phyloP scores from a whole-genome alignment of 805 yeast species.

The Metschnikowia amazonensis region DNA sequence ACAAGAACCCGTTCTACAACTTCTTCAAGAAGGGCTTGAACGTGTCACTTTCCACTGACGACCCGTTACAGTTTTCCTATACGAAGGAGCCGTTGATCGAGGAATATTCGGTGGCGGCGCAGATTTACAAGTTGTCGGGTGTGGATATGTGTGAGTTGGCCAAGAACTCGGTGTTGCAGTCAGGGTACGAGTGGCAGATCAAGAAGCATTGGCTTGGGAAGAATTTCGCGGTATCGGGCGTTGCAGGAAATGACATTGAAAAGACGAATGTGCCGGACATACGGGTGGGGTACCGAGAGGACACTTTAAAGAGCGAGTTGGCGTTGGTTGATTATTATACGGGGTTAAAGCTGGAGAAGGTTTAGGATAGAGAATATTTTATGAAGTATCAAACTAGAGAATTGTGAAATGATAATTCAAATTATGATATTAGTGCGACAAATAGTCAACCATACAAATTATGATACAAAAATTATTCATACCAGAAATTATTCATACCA shows the following conservation, averaged over 20 bases:
- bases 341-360: conserved; percentile 9
- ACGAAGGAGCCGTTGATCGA: conserved; percentile 97
- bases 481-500: too few species aligned
- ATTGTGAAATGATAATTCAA: too few species aligned
- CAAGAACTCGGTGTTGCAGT: conserved; percentile 82
- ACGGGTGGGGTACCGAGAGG: conserved; percentile 78
- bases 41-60: conserved; percentile 93
- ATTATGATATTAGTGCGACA: too few species aligned
- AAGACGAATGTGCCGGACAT: conserved; percentile 94
- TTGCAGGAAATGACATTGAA: conserved; percentile 83
- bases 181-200: conserved; percentile 86
- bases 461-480: too few species aligned
- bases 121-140: conserved; percentile 86
- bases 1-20: conserved; percentile 90
- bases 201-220: conserved; percentile 93
- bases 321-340: conserved; percentile 64
- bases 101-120: conserved; percentile 97
- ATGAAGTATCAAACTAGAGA: too few species aligned
- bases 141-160: conserved; percentile 99
- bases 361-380: too few species aligned
- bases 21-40: conserved; percentile 92
- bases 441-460: too few species aligned
- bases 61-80: conserved; percentile 94
- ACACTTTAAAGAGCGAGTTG: conserved; percentile 68
- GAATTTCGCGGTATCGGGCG: conserved; percentile 52